Base-by-base conservation (phyloP, 2,329 filamentous ascomycete genomes). In the Aspergillus thermomutatus region DNA sequence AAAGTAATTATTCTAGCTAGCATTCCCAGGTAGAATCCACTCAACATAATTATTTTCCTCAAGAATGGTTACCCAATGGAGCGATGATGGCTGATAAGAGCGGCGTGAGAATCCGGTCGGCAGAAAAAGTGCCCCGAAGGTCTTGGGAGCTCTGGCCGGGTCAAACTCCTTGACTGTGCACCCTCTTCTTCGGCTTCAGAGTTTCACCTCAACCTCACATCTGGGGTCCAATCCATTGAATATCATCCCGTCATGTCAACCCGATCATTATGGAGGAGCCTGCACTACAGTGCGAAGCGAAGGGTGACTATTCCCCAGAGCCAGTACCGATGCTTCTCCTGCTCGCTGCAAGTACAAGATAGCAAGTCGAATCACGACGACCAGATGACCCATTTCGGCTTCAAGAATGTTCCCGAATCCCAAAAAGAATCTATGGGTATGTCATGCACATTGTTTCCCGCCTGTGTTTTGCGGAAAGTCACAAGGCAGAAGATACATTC, bases 371-470 rank as follows among this genome's bases (percentile, higher is more conserved):
- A 68, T 52, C 69, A 75, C 52, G 63, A 80, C 63, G 79, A 84
- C 49, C 81, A 82, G 57, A 87, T 87, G 60, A 96, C 92, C 50
- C 92, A 96, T 77, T 97, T 97, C 74, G 92, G 92, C 52, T 97
- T 91, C 73, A 84, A 92, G 77, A 93, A 90, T 45, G 83, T 97
- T 43, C 85, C 89, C 17, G 90, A 95, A 72, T 81, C 85, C 9
- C 82, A 94, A 73, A 97, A 97, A 77, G 83, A 87, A 65, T 81
- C 82, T 25, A 80, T 80, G 77, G 86, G 86, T 87, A 76, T 51
- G 61, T 26, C 41, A 26, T 28, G 48, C 21, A 17, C 7, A 6
- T 5, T 27, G 54, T 26, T 53, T 50, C 4, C 28, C 3, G 4
- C 4, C 14, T 21, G 50, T 37, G 11, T 6, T 6, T 17, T 26